A percentile compares a stretch with the other conserved stretches of the same genome.
Conservation (phyloP, 2,329 filamentous ascomycete genomes). For the Cladosporium sp. region DNA sequence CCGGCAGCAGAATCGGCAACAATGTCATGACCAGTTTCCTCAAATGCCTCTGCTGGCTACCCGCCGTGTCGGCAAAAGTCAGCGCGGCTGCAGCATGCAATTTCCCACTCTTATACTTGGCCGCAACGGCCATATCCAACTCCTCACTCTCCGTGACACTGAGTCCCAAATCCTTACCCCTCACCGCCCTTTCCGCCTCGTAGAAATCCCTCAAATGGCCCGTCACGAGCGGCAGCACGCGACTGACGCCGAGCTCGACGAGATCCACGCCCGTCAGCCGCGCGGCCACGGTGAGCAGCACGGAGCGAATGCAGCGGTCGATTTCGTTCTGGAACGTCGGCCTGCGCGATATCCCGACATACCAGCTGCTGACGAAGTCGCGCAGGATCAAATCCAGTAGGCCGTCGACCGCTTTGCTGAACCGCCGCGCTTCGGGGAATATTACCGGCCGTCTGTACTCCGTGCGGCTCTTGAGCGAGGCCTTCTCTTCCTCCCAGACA, state of each 20-base stretch:
- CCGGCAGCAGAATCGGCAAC: conserved; percentile 70
- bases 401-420: conserved; percentile 76
- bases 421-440: conserved; percentile 68
- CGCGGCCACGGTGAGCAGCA: conserved; percentile 67
- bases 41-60: conserved; percentile 83
- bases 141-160: conserved; percentile 95
- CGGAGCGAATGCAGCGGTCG: conserved; percentile 71
- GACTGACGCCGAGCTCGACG: conserved; percentile 75
- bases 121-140: conserved; percentile 91
- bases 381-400: conserved; percentile 71
- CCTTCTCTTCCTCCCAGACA: conserved; percentile 68
- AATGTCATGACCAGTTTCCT: conserved; percentile 69
- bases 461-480: conserved; percentile 61
- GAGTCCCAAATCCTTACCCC: conserved; percentile 81
- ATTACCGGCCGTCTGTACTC: conserved; percentile 66
- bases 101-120: conserved; percentile 83
- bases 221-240: conserved; percentile 83
- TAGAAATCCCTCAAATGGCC: conserved; percentile 86
- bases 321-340: conserved; percentile 81
- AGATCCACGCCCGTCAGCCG: conserved; percentile 73
- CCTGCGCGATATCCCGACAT: conserved; percentile 76
- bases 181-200: conserved; percentile 79
- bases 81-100: conserved; percentile 82
- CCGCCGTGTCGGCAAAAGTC: conserved; percentile 77
- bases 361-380: conserved; percentile 89